Base-by-base conservation (phyloP, 1,284 basidiomycete genomes). In the Leccinum angustisporum region DNA sequence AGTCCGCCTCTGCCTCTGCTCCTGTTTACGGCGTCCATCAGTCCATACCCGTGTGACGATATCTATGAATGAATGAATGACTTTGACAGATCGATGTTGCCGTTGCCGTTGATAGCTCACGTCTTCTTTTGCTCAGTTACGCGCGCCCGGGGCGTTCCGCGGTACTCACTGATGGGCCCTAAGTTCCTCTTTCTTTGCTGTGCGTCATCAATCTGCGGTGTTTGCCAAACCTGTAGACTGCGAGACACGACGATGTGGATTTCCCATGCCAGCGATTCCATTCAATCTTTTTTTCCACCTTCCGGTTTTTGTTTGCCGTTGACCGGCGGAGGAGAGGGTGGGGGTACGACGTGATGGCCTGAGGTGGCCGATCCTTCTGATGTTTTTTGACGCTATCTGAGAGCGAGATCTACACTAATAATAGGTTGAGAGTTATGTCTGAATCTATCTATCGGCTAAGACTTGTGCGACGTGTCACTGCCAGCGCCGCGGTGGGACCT, bases 1-100 rank as follows among this genome's bases (percentile, higher is more conserved):
- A 46, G 43, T 46, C 43, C 6, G 43, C 11, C 11, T 46, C 46
- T 21, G 11, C 46, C 4, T 48, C 18, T 21, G 5, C 21, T 48
- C 25, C 50, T 7, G 14, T 30, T 51, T 65, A 62, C 11, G 52
- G 36, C 18, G 36, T 48, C 25, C 52, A 51, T 13, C 50, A 51
- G 11, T 5, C 54, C 36, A n/a, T 43, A 7, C 14, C 14, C 21
- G 55, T 58, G 13, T 69, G 67, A 67, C 51, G 40, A 27, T 36
- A 48, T 48, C 14, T n/a, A 38, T 36, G 33, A 16, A 25, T 21
- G 33, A 31, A 46, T 14, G 18, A 36, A 52, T 59, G 14, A 21
- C 16, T 50, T n/a, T 34, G 31, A 43, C 43, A 8, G 54, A 46
- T 46, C 43, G 43, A 46, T 13, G 21, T 48, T 43, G 16, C 25